Base-by-base conservation (phyloP, 192 early-diverging fungal species). In the Phycomyces blakesleeanus region DNA sequence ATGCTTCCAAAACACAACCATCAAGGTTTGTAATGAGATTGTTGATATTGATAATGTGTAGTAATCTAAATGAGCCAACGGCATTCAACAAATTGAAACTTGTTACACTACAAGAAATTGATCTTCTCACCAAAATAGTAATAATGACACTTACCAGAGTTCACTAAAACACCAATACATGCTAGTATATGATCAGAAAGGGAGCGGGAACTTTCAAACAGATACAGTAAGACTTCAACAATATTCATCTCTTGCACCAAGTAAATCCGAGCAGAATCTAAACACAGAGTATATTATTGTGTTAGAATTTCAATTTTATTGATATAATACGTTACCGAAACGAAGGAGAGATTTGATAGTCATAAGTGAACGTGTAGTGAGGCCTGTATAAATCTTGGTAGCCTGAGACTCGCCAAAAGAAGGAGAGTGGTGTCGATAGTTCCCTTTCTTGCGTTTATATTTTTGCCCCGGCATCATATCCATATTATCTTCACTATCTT, bases 201-300 rank as follows among this genome's bases (percentile, higher is more conserved):
- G 16, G 51, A 52, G 6, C 34, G 44, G 15, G 37, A 59, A 38
- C 66, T 39, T 51, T 72, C 64, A 41, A 63, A 61, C 25, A 72
- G 14, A 40, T 72, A 67, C 1, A 67, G 39, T 52, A 72, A 41
- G 12, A 67, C 55, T 24, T 57, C 55, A 20, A 72, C 52, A 42
- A 72, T 61, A 3, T 62, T 38, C 20, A 72, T 26, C 22, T 72
- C 58, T 20, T 63, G 41, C 15, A 67, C 56, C 24, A 72, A 42
- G 37, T 72, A 72, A 16, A 51, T 50, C 9, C 64, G 37, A 2
- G 63, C 49, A 47, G 62, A 52, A 9, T 40, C 64, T 63, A 40
- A 52, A 29, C 7, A 61, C 39, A 37, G 4, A 18, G n/a, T 27
- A 9, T 55, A 12, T 18, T 16, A n/a, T 37, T 18, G 5, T 22